phyloP scores from a whole-genome alignment of 2,329 filamentous ascomycete species.

The Xylaria sp. region DNA sequence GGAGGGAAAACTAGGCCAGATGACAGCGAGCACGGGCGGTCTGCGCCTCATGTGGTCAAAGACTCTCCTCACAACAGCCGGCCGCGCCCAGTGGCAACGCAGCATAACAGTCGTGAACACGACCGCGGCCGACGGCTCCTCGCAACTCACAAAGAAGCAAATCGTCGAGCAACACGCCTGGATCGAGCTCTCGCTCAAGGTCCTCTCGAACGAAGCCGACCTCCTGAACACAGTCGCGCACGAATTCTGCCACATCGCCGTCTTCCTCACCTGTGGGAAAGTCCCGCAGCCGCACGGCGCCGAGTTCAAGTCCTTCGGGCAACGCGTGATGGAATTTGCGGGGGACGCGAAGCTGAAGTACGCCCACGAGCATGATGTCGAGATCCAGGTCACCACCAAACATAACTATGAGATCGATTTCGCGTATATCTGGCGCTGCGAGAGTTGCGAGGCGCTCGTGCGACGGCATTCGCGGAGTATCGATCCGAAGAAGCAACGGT shows the following conservation, averaged over 20 bases:
- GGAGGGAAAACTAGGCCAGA: conserved; percentile 49
- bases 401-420: conserved; percentile 87
- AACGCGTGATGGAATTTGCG: conserved; percentile 49
- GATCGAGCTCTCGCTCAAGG: conserved; percentile 85
- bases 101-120: conserved; percentile 41
- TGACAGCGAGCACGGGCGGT: conserved; percentile 62
- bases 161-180: conserved; percentile 54
- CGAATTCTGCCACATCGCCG: conserved; percentile 91
- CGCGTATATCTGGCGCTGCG: conserved; percentile 84
- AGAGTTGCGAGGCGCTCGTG: conserved; percentile 62
- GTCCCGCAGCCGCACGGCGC: conserved; percentile 74
- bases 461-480: conserved; percentile 85
- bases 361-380: conserved; percentile 10
- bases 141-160: neutral
- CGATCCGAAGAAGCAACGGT: conserved; percentile 64
- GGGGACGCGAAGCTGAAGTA: conserved; percentile 36
- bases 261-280: conserved; percentile 78
- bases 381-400: conserved; percentile 76
- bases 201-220: conserved; percentile 71
- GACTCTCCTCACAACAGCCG: conserved; percentile 74
- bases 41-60: conserved; percentile 69
- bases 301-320: conserved; percentile 74
- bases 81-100: conserved; percentile 66
- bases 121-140: conserved; percentile 10
- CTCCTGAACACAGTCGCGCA: conserved; percentile 90